These are phyloP conservation scores for Annona cherimola DNA, from an alignment of 164 flowering plant genomes.

Conservation along the genomic window DNA sequence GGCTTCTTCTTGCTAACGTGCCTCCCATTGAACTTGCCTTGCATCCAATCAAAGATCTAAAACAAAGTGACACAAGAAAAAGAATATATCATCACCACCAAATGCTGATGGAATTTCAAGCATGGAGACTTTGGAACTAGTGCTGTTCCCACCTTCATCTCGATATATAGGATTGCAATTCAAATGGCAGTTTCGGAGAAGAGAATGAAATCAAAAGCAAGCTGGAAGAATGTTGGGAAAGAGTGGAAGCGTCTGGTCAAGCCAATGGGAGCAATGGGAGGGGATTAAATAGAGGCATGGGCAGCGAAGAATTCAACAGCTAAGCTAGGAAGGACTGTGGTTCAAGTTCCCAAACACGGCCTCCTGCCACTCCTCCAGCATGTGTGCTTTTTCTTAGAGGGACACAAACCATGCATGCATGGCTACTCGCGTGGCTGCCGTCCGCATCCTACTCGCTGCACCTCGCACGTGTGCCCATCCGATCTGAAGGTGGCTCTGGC, in stretches of 20 bases:
- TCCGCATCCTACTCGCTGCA: background rate
- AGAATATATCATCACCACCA: background rate
- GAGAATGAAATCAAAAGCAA: background rate
- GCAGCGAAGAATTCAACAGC: slow-evolving; percentile 13
- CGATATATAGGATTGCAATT: background rate
- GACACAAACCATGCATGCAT: background rate
- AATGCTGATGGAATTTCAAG: background rate
- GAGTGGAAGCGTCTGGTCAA: slow-evolving; percentile 3
- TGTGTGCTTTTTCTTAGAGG: slow-evolving; percentile 5
- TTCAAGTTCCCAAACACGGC: slow-evolving; percentile 45
- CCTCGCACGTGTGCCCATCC: background rate
- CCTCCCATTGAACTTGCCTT: slow-evolving; percentile 41
- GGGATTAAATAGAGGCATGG: slow-evolving; percentile 24
- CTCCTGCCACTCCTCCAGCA: slow-evolving; percentile 22
- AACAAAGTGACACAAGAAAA: slow-evolving; percentile 3
- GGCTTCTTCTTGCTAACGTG: slow-evolving; percentile 27
- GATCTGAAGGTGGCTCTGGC: background rate
- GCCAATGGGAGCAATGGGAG: slow-evolving; percentile 20
- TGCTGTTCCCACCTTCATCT: slow-evolving; percentile 11
- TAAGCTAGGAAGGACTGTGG: slow-evolving; percentile 18
- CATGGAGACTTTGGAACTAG: background rate
- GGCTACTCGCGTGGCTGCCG: background rate
- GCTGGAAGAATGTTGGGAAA: background rate
- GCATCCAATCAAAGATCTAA: slow-evolving; percentile 66
- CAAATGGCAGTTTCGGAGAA: background rate